phyloP scores from a whole-genome alignment of 1,284 basidiomycete genomes.

The Golubevia sp. region DNA sequence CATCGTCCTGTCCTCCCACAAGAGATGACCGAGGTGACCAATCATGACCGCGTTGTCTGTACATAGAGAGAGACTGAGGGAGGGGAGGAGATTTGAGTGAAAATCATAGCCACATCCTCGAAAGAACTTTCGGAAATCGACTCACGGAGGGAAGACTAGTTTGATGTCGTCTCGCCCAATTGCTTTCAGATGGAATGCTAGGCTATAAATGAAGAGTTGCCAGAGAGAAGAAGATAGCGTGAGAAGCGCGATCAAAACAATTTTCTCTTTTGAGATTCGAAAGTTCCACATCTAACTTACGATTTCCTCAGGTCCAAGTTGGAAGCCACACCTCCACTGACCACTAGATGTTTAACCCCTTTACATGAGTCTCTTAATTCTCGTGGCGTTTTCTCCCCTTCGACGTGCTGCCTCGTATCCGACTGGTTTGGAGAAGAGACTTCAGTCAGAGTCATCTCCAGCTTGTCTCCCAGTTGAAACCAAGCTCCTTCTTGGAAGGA shows the following conservation, averaged over 20 bases:
- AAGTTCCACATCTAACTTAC: too few species aligned
- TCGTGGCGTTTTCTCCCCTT: slow-evolving; percentile 13
- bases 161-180: slow-evolving; percentile 19
- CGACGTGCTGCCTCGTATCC: slow-evolving; percentile 2
- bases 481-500: slow-evolving; percentile 47
- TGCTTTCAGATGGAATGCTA: slow-evolving; percentile 22
- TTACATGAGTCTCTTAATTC: neutral
- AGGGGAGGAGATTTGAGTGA: neutral
- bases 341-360: slow-evolving; percentile 34
- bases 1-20: slow-evolving; percentile 24
- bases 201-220: neutral
- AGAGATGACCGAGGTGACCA: slow-evolving; percentile 42
- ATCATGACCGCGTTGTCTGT: slow-evolving; percentile 60
- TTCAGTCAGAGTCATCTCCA: slow-evolving; percentile 24
- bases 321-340: slow-evolving; percentile 53
- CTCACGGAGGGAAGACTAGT: slow-evolving; percentile 43
- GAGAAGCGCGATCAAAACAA: too few species aligned
- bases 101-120: too few species aligned
- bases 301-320: slow-evolving; percentile 35
- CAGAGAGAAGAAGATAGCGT: neutral
- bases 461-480: slow-evolving; percentile 48
- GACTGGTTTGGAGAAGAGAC: neutral
- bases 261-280: too few species aligned
- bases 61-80: slow-evolving; percentile 19
- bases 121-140: neutral